A percentile compares a stretch with the other conserved stretches of the same genome.
Conservation (phyloP, 169 alveolate genomes). For the Sarcocystis neurona region DNA sequence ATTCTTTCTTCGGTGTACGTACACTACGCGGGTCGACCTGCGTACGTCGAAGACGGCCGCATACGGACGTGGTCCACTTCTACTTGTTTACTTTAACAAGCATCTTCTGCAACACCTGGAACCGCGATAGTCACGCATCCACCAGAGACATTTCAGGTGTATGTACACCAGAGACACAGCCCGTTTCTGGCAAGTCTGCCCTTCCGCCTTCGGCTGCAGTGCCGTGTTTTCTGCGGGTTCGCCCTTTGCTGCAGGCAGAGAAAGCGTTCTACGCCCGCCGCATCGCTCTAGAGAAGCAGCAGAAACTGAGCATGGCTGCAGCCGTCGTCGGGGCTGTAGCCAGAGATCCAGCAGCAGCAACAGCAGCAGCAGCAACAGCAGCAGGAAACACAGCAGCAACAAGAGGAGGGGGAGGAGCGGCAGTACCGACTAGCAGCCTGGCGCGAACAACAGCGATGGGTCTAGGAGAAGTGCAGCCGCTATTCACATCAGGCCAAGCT, state of each 20-base stretch:
- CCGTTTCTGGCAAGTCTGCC: neutral
- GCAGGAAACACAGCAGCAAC: too few relatives aligned
- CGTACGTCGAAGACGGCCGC: too few relatives aligned
- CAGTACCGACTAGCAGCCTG: neutral
- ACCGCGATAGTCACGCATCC: too few relatives aligned
- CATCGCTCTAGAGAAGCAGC: constrained; percentile 4
- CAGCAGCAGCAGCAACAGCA: neutral
- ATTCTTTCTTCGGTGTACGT: too few relatives aligned
- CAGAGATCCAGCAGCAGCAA: constrained; percentile 20
- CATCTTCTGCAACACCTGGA: too few relatives aligned
- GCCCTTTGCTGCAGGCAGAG: constrained; percentile 24
- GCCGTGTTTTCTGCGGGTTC: neutral
- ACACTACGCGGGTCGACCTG: too few relatives aligned
- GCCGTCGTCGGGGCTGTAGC: constrained; percentile 41
- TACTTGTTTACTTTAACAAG: too few relatives aligned
- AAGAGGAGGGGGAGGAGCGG: neutral
- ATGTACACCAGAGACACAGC: too few relatives aligned
- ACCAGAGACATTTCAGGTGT: too few relatives aligned
- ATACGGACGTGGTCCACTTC: too few relatives aligned
- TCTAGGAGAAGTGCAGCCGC: constrained; percentile 36
- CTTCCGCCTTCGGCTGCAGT: neutral
- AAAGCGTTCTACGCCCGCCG: constrained; percentile 32
- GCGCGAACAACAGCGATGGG: constrained; percentile 7
- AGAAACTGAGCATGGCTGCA: constrained; percentile 44
- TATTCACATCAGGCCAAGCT: constrained; percentile 48